Base-by-base conservation (phyloP, 2,329 filamentous ascomycete species). In the Ophiosphaerella narmari region DNA sequence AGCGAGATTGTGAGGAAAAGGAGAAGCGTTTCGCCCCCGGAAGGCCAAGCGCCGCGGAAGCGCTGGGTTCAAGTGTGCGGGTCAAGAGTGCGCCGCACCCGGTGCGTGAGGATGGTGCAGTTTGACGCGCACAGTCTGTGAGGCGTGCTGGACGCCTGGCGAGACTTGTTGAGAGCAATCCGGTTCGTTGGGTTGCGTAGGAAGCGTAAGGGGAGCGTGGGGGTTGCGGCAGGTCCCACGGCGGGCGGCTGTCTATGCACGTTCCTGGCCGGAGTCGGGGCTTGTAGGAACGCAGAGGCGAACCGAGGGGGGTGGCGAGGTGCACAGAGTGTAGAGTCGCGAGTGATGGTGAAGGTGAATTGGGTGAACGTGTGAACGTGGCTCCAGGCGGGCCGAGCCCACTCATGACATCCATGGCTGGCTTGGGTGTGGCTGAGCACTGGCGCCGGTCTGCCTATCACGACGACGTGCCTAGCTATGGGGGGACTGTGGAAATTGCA, bases 31-130 rank as follows among this genome's bases (percentile, higher is more conserved):
- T 37, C 41, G 47, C 44, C 44, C 48, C 34, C 36, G 39, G 42
- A 39, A 45, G 44, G 51, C 41, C 24, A 52, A 37, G 48, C 50
- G 54, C 48, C 32, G 43, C 45, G 47, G 40, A 42, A 50, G 46
- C 48, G 48, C 44, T 35, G 39, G 45, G 40, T 33, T 13, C 23
- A 31, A 13, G 32, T 40, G n/a, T 5, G 38, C 38, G 39, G 31
- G 31, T 26, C 23, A 23, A 23, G 21, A 23, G 5, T 39, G 37
- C 26, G 33, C 11, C n/a, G 29, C 26, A 24, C 26, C 4, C 31
- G 8, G 36, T 34, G 29, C 7, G 12, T 2, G 24, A 33, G 13
- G 6, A 12, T 45, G 34, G 4, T 21, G 18, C 18, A 21, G 18
- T n/a, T 8, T 23, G 24, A 8, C 26, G 34, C 12, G 34, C 13